Percentiles rank a stretch among this genome's conserved stretches.
phyloP scores from a whole-genome alignment of 31 red algal genomes.

The Asparagopsis taxiformis region DNA sequence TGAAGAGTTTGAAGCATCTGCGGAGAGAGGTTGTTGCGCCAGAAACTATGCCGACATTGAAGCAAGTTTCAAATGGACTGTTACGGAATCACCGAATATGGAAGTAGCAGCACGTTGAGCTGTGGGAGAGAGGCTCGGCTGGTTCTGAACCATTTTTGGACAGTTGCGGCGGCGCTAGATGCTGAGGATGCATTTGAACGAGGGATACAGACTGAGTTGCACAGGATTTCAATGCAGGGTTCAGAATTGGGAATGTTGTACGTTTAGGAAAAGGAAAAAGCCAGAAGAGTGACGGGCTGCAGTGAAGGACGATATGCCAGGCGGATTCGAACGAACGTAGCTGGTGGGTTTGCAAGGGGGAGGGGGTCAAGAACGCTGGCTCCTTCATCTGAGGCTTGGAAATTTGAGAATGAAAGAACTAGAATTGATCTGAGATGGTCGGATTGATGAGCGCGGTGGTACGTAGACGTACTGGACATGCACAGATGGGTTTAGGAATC shows the following conservation, averaged over 20 bases:
- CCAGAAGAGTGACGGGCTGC: too few relatives aligned
- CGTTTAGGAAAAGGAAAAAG: too few relatives aligned
- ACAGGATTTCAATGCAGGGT: too few relatives aligned
- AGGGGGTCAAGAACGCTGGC: neutral
- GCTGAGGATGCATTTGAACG: too few relatives aligned
- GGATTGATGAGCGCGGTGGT: too few relatives aligned
- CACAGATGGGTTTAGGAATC: too few relatives aligned
- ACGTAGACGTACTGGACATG: too few relatives aligned
- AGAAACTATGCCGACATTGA: conserved; percentile 32
- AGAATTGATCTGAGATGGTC: too few relatives aligned
- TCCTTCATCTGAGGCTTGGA: too few relatives aligned
- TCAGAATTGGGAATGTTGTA: too few relatives aligned
- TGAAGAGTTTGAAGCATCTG: neutral
- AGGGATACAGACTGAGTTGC: too few relatives aligned
- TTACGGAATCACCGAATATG: neutral
- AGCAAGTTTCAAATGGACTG: conserved; percentile 30
- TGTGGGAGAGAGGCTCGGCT: neutral
- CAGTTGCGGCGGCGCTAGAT: neutral
- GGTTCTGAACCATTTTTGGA: neutral
- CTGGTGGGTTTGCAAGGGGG: neutral
- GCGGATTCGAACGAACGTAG: neutral
- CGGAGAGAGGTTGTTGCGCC: neutral
- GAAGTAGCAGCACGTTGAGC: conserved; percentile 25
- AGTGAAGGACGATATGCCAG: neutral
- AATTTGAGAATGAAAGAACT: too few relatives aligned